These are phyloP conservation scores for Fraxinus albicans DNA, from an alignment of 305 asterid species.

Conservation along the genomic window DNA sequence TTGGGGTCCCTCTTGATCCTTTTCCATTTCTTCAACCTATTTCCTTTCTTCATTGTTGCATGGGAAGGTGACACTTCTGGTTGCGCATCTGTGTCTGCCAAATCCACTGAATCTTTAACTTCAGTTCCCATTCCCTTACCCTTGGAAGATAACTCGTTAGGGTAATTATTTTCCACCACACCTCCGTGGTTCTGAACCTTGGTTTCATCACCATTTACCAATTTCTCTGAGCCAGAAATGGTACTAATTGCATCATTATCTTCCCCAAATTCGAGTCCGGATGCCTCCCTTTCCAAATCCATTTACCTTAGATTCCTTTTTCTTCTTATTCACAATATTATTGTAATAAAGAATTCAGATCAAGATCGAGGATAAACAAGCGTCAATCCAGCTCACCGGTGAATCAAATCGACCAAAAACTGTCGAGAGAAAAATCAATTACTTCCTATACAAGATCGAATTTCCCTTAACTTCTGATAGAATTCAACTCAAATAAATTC, in stretches of 20 bases:
- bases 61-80: conserved; percentile 23
- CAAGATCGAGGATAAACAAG: conserved; percentile 67
- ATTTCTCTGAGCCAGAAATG: conserved; percentile 22
- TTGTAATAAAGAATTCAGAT: conserved; percentile 33
- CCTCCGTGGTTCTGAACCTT: conserved; percentile 32
- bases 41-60: conserved; percentile 39
- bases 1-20: conserved; percentile 64
- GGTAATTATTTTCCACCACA: conserved; percentile 33
- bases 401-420: conserved; percentile 14
- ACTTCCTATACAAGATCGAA: conserved; percentile 1
- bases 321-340: too few relatives aligned
- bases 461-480: not conserved
- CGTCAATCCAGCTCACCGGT: conserved; percentile 56
- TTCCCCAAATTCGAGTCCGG: conserved; percentile 43
- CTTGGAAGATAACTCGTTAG: conserved; percentile 28
- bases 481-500: conserved; percentile 27
- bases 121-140: conserved; percentile 27
- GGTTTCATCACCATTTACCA: conserved; percentile 30
- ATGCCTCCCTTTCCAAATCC: conserved; percentile 53
- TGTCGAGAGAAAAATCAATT: conserved; percentile 19
- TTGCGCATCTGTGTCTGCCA: conserved; percentile 8
- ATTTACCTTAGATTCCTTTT: conserved; percentile 24
- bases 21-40: conserved; percentile 86
- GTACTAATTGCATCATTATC: conserved; percentile 38
- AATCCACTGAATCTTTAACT: conserved; percentile 20